A percentile compares a stretch with the other conserved stretches of the same genome.
Evolutionary conservation across 1,284 basidiomycete genomes (phyloP).

Genomic region (Athelia sp.): DNA sequence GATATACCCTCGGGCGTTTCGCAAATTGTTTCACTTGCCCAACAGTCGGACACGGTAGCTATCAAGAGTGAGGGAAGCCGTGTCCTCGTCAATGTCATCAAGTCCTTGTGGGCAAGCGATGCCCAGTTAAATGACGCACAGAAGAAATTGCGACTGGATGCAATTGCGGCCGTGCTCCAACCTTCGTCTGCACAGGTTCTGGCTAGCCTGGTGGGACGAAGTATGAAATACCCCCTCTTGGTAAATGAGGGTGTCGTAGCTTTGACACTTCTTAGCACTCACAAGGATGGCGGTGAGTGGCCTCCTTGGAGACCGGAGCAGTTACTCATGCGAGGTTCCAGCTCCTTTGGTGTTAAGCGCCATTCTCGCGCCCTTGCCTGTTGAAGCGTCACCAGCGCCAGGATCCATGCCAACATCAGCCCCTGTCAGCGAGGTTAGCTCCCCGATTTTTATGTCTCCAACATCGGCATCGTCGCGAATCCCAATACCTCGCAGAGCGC

Average conservation of each 20-base stretch:
- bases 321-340: slow-evolving; percentile 23
- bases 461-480: slow-evolving; percentile 30
- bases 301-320: slow-evolving; percentile 2
- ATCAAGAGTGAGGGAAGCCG: slow-evolving; percentile 88
- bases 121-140: slow-evolving; percentile 26
- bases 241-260: slow-evolving; percentile 90
- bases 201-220: slow-evolving; percentile 69
- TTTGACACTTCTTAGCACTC: slow-evolving; percentile 70
- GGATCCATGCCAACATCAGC: slow-evolving; percentile 30
- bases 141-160: slow-evolving; percentile 43
- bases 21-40: slow-evolving; percentile 70
- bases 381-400: slow-evolving; percentile 31
- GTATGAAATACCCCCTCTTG: slow-evolving; percentile 77
- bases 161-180: slow-evolving; percentile 50
- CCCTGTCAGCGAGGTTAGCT: slow-evolving; percentile 41
- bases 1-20: slow-evolving; percentile 45
- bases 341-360: slow-evolving; percentile 59
- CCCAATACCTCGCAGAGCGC: slow-evolving; percentile 41
- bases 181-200: slow-evolving; percentile 56
- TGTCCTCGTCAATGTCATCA: slow-evolving; percentile 79
- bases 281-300: slow-evolving; percentile 57
- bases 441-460: slow-evolving; percentile 36
- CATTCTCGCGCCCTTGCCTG: slow-evolving; percentile 44
- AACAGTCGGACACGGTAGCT: slow-evolving; percentile 77
- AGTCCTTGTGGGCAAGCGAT: slow-evolving; percentile 61